These are phyloP conservation scores for Larix kaempferi DNA, from an alignment of 75 land plant species.

Conservation along the genomic window DNA sequence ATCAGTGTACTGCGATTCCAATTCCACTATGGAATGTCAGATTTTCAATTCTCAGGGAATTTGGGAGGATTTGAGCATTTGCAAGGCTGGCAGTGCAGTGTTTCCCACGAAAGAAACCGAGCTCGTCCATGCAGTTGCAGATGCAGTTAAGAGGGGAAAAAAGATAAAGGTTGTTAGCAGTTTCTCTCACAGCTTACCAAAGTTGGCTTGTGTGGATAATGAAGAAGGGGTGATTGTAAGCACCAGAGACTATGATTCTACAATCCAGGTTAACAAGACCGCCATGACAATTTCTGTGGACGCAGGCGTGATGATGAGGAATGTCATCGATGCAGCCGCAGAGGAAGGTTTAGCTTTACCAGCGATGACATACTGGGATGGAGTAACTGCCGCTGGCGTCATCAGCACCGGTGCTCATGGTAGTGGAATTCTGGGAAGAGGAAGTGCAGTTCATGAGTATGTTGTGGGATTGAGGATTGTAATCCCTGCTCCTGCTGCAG, in stretches of 20 bases:
- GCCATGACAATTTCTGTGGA: slow-evolving; percentile 12
- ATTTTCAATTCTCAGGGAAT: slow-evolving; percentile 14
- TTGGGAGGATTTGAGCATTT: slow-evolving; percentile 21
- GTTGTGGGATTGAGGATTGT: slow-evolving; percentile 27
- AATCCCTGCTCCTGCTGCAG: slow-evolving; percentile 14
- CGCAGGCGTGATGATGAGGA: slow-evolving; percentile 16
- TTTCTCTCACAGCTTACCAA: slow-evolving; percentile 17
- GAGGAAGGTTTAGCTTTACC: slow-evolving; percentile 24
- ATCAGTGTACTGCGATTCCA: too few species aligned
- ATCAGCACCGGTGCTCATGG: slow-evolving; percentile 49
- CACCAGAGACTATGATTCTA: slow-evolving; percentile 20
- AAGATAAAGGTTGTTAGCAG: slow-evolving; percentile 34
- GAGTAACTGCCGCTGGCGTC: slow-evolving; percentile 30
- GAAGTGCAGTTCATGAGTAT: slow-evolving; percentile 34
- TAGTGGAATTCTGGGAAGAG: slow-evolving; percentile 33
- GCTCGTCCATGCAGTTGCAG: slow-evolving; percentile 33
- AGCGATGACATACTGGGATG: slow-evolving; percentile 37
- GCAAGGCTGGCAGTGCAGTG: slow-evolving; percentile 17
- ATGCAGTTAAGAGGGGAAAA: slow-evolving; percentile 11
- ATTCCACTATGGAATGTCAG: not conserved
- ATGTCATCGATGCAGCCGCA: slow-evolving; percentile 23
- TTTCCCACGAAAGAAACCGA: slow-evolving; percentile 28
- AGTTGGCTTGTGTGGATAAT: slow-evolving; percentile 31
- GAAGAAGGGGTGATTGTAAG: slow-evolving; percentile 24
- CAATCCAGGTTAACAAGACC: slow-evolving; percentile 9